These are phyloP conservation scores for Tylopilus rubrobrunneus DNA, from an alignment of 768 basidiomycete genomes.

Conservation along the genomic window DNA sequence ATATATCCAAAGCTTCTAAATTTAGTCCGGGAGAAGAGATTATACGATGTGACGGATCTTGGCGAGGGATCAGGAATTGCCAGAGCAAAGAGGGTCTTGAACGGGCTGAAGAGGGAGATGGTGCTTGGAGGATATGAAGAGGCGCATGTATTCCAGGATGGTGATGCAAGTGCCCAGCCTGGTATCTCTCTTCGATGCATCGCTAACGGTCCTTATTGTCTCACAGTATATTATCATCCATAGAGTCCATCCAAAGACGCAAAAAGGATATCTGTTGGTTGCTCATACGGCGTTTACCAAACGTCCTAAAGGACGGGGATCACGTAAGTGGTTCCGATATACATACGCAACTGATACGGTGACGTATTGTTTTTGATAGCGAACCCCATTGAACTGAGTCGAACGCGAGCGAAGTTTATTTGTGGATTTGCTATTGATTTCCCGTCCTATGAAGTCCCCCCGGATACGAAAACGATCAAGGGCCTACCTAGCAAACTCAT, in stretches of 20 bases:
- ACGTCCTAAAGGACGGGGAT: slow-evolving; percentile 75
- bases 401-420: slow-evolving; percentile 77
- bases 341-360: no score
- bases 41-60: slow-evolving; percentile 67
- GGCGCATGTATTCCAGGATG: slow-evolving; percentile 96
- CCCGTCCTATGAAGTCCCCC: slow-evolving; percentile 49
- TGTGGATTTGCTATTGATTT: slow-evolving; percentile 75
- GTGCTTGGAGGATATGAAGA: slow-evolving; percentile 81
- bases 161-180: slow-evolving; percentile 59
- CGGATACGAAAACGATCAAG: slow-evolving; percentile 51
- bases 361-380: slow-evolving; percentile 41
- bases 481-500: slow-evolving; percentile 72
- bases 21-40: slow-evolving; percentile 78
- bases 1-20: slow-evolving; percentile 93
- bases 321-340: slow-evolving; percentile 46
- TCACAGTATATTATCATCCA: slow-evolving; percentile 88
- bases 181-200: neutral
- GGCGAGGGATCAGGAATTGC: slow-evolving; percentile 55
- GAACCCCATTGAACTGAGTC: slow-evolving; percentile 76
- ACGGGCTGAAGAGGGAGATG: slow-evolving; percentile 90
- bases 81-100: slow-evolving; percentile 66
- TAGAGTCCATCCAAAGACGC: slow-evolving; percentile 84
- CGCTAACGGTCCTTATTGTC: slow-evolving; percentile 1
- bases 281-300: slow-evolving; percentile 92
- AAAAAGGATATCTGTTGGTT: slow-evolving; percentile 89